These are phyloP conservation scores for Brettanomyces custersianus DNA, from an alignment of 805 yeast species.

Conservation along the genomic window DNA sequence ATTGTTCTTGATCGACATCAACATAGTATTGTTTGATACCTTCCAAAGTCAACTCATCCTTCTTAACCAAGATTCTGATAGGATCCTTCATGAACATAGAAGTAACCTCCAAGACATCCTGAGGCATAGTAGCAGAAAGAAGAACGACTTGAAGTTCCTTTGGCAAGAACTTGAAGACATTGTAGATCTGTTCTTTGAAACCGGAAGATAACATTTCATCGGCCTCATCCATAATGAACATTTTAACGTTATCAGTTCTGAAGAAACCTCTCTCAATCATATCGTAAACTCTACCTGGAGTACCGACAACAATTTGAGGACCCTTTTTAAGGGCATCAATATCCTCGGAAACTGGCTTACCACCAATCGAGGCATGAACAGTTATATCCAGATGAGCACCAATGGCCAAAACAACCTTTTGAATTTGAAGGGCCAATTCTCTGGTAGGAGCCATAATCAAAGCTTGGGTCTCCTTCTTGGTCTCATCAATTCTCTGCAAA, in stretches of 20 bases:
- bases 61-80: slow-evolving; percentile 85
- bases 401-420: slow-evolving; percentile 74
- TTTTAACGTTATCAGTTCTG: slow-evolving; percentile 66
- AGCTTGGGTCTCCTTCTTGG: slow-evolving; percentile 72
- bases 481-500: slow-evolving; percentile 75
- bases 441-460: slow-evolving; percentile 90
- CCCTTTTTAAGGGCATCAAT: slow-evolving; percentile 64
- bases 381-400: slow-evolving; percentile 84
- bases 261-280: slow-evolving; percentile 79
- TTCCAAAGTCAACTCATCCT: slow-evolving; percentile 88
- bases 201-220: slow-evolving; percentile 92
- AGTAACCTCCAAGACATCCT: slow-evolving; percentile 86
- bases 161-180: slow-evolving; percentile 79
- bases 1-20: slow-evolving; percentile 85
- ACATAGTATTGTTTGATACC: slow-evolving; percentile 91
- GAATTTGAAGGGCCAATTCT: slow-evolving; percentile 91
- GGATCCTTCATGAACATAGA: slow-evolving; percentile 90
- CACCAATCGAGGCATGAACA: slow-evolving; percentile 92
- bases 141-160: slow-evolving; percentile 85
- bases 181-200: slow-evolving; percentile 91
- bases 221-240: slow-evolving; percentile 92
- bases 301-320: slow-evolving; percentile 89
- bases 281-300: slow-evolving; percentile 93
- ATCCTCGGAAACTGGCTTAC: slow-evolving; percentile 77
- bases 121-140: slow-evolving; percentile 89